Percentiles rank a stretch among this genome's conserved stretches.
These are phyloP conservation scores for Yamadazyma sp. DNA, from an alignment of 1,139 yeast species.

Conservation along the genomic window DNA sequence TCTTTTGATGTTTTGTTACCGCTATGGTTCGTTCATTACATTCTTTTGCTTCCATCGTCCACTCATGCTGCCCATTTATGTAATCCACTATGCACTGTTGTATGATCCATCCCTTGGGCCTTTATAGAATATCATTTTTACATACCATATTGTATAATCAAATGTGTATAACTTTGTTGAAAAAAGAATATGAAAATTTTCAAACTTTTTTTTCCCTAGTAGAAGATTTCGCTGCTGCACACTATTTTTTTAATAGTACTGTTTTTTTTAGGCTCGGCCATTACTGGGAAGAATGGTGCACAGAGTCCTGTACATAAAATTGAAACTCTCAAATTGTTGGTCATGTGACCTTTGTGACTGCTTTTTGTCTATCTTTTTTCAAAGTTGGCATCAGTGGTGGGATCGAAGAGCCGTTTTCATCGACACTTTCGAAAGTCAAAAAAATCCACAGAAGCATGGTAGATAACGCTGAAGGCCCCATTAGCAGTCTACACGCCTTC, in stretches of 20 bases:
- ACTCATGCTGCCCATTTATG: too few species aligned
- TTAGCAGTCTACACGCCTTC: too few species aligned
- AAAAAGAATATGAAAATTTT: constrained; percentile 5
- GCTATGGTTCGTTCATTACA: not conserved
- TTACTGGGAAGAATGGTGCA: not conserved
- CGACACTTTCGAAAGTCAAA: too few species aligned
- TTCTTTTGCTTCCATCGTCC: not conserved
- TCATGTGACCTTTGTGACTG: constrained; percentile 7
- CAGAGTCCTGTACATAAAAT: constrained; percentile 3
- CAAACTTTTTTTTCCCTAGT: constrained; percentile 5
- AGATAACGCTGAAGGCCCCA: too few species aligned
- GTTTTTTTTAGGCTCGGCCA: too few species aligned
- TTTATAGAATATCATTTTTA: constrained; percentile 2
- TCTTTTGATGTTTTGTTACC: not conserved
- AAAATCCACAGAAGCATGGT: too few species aligned
- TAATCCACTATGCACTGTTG: too few species aligned
- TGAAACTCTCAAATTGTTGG: not conserved
- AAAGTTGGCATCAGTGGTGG: too few species aligned
- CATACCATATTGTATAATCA: constrained; percentile 15
- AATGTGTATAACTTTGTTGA: constrained; percentile 4
- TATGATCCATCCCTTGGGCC: not conserved
- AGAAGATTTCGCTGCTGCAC: constrained; percentile 4
- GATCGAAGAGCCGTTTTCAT: too few species aligned
- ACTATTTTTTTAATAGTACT: not conserved
- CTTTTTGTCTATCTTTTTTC: constrained; percentile 5